Evolutionary conservation across 2,329 filamentous ascomycete genomes (phyloP).

Genomic region (Elsinoe fawcettii): DNA sequence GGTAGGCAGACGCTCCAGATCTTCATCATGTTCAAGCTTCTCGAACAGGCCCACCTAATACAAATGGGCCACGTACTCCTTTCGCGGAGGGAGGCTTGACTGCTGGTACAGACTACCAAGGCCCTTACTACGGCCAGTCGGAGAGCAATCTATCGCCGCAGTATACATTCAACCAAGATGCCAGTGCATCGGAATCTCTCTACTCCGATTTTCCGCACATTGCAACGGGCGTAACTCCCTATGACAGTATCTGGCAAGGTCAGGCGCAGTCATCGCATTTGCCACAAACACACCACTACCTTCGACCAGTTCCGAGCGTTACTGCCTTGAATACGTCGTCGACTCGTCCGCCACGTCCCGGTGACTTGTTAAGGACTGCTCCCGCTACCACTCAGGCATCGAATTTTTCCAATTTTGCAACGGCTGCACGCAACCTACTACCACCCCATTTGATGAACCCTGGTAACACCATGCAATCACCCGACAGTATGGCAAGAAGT

Average conservation of each 20-base stretch:
- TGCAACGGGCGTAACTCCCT: background rate
- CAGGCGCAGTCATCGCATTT: background rate
- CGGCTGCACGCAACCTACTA: background rate
- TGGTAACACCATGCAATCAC: slow-evolving; percentile 1
- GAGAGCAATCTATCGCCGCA: background rate
- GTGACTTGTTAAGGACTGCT: slow-evolving; percentile 8
- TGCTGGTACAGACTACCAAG: background rate
- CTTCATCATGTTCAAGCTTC: background rate
- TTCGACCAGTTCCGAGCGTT: background rate
- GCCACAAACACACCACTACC: background rate
- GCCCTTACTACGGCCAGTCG: background rate
- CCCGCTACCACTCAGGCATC: slow-evolving; percentile 15
- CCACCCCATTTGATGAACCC: background rate
- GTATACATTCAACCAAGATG: slow-evolving; percentile 2
- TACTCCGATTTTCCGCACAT: background rate
- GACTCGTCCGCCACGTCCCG: slow-evolving; percentile 5
- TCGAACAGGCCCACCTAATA: background rate
- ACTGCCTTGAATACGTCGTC: slow-evolving; percentile 5
- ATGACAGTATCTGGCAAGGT: background rate
- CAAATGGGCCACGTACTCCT: slow-evolving; percentile 12
- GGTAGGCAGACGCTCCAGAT: background rate
- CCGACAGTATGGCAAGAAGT: slow-evolving; percentile 4
- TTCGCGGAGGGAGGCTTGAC: background rate
- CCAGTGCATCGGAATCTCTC: background rate
- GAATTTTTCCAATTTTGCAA: background rate